A percentile compares a stretch with the other conserved stretches of the same genome.
These are phyloP conservation scores for Hibiscus trionum DNA, from an alignment of 345 rosid species.

Conservation along the genomic window DNA sequence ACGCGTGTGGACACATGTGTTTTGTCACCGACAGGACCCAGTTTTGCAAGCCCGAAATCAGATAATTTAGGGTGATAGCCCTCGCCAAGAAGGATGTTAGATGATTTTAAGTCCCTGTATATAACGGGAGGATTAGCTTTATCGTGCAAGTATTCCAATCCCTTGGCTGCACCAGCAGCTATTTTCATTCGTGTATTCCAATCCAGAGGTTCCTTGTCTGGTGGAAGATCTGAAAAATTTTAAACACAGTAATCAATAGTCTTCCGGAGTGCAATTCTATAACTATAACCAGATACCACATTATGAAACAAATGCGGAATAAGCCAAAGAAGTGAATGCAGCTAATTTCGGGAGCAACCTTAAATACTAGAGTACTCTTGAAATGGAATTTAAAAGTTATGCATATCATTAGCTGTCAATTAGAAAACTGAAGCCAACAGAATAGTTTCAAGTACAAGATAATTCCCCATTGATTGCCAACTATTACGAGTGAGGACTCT, in stretches of 20 bases:
- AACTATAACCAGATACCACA: background rate
- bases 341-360: background rate
- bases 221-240: conserved; percentile 57
- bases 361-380: background rate
- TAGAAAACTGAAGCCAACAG: background rate
- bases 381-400: background rate
- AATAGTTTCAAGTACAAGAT: background rate
- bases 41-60: conserved; percentile 90
- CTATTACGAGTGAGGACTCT: background rate
- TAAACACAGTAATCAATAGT: conserved; percentile 2
- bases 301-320: background rate
- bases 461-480: background rate
- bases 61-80: conserved; percentile 89
- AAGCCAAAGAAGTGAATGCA: conserved; percentile 1
- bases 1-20: conserved; percentile 98
- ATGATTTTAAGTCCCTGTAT: conserved; percentile 86
- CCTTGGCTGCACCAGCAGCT: conserved; percentile 98
- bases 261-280: background rate
- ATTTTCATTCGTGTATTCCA: conserved; percentile 98
- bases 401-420: background rate
- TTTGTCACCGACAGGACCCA: conserved; percentile 97
- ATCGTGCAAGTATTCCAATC: conserved; percentile 90
- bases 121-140: conserved; percentile 96
- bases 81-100: conserved; percentile 88
- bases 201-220: conserved; percentile 73